These are phyloP conservation scores for Daldinia concentrica DNA, from an alignment of 495 filamentous ascomycete genomes.

Conservation along the genomic window DNA sequence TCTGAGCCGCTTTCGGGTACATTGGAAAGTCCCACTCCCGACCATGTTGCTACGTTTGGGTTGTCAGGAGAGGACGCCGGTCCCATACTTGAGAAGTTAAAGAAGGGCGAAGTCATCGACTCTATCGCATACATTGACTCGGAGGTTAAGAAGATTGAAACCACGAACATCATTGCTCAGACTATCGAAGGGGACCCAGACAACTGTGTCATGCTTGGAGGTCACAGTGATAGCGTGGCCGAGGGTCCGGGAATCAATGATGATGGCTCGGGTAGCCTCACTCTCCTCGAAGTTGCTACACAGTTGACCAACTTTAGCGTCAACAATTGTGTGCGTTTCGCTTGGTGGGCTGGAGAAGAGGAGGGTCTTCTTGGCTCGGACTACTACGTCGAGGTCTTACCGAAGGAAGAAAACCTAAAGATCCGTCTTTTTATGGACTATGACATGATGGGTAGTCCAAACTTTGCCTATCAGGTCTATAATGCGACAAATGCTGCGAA, in stretches of 20 bases:
- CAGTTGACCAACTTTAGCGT: constrained; percentile 59
- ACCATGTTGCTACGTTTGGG: constrained; percentile 68
- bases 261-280: constrained; percentile 63
- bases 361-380: constrained; percentile 66
- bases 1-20: constrained; percentile 60
- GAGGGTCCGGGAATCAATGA: constrained; percentile 62
- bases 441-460: constrained; percentile 67
- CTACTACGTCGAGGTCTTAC: constrained; percentile 61
- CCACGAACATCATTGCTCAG: constrained; percentile 65
- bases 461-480: constrained; percentile 65
- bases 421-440: constrained; percentile 69
- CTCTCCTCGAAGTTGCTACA: constrained; percentile 63
- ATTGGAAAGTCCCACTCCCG: constrained; percentile 58
- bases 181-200: constrained; percentile 63
- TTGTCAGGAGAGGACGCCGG: constrained; percentile 61
- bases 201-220: constrained; percentile 67
- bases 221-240: constrained; percentile 63
- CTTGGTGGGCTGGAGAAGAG: constrained; percentile 68
- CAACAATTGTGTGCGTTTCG: constrained; percentile 66
- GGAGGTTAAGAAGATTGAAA: constrained; percentile 54
- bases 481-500: constrained; percentile 56
- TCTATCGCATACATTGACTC: constrained; percentile 66
- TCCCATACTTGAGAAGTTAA: constrained; percentile 57
- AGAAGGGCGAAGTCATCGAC: constrained; percentile 56
- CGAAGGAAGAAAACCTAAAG: constrained; percentile 60